A percentile compares a stretch with the other conserved stretches of the same genome.
Conservation (phyloP, 2,329 filamentous ascomycete species). For the Stagonosporopsis vannaccii region DNA sequence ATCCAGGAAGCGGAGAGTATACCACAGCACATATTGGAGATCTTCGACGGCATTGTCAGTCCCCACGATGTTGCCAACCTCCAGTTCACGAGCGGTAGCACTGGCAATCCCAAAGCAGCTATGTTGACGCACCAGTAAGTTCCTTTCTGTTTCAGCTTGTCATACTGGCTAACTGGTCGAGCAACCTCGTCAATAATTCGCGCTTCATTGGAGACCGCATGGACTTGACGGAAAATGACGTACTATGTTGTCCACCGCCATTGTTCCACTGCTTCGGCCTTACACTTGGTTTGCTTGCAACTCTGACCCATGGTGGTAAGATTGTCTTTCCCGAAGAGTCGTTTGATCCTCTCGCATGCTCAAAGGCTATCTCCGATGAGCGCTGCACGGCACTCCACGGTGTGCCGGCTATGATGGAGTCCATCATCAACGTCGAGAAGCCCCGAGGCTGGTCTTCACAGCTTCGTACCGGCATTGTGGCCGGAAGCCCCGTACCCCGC, state of each 20-base stretch:
- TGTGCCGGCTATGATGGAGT: slow-evolving; percentile 85
- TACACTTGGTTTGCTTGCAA: slow-evolving; percentile 75
- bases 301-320: slow-evolving; percentile 76
- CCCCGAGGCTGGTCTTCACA: slow-evolving; percentile 52
- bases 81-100: slow-evolving; percentile 51
- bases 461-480: slow-evolving; percentile 79
- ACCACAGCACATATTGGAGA: slow-evolving; percentile 44
- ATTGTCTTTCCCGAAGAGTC: slow-evolving; percentile 77
- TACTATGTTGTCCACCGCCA: slow-evolving; percentile 81
- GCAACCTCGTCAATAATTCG: slow-evolving; percentile 51
- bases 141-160: too few relatives aligned
- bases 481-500: slow-evolving; percentile 77
- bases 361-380: slow-evolving; percentile 65
- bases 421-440: slow-evolving; percentile 60
- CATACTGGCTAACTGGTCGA: slow-evolving; percentile 12
- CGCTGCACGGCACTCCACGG: slow-evolving; percentile 75
- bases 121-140: slow-evolving; percentile 50
- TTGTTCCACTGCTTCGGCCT: slow-evolving; percentile 88
- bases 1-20: slow-evolving; percentile 49
- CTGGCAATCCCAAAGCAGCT: slow-evolving; percentile 48
- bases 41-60: slow-evolving; percentile 46
- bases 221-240: slow-evolving; percentile 69
- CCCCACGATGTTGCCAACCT: slow-evolving; percentile 47
- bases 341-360: slow-evolving; percentile 72
- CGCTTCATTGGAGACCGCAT: slow-evolving; percentile 70